A percentile compares a stretch with the other conserved stretches of the same genome.
phyloP scores from a whole-genome alignment of 768 basidiomycete species.

The Boletus pseudo-olivaceus region DNA sequence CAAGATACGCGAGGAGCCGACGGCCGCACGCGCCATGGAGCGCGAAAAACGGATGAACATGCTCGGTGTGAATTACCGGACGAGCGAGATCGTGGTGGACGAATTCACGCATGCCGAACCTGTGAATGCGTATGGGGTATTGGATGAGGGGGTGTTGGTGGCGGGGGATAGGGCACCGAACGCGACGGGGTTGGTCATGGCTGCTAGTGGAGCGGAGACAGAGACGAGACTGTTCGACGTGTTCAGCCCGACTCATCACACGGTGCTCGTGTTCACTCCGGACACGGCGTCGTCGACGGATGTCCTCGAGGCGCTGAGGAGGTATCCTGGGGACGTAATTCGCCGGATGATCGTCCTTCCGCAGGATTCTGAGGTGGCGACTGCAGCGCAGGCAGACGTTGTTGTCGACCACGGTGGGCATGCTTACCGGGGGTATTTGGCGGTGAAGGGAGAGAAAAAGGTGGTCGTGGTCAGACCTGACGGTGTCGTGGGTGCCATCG shows the following conservation, averaged over 20 bases:
- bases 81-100: slow-evolving; percentile 36
- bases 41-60: slow-evolving; percentile 14
- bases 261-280: slow-evolving; percentile 28
- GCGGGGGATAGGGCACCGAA: slow-evolving; percentile 48
- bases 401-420: slow-evolving; percentile 37
- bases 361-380: neutral
- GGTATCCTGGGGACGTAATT: slow-evolving; percentile 3
- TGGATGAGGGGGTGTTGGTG: slow-evolving; percentile 26
- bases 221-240: slow-evolving; percentile 21
- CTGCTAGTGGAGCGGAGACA: neutral
- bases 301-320: slow-evolving; percentile 7
- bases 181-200: slow-evolving; percentile 31
- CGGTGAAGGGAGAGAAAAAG: slow-evolving; percentile 26
- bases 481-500: slow-evolving; percentile 37
- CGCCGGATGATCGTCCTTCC: slow-evolving; percentile 15
- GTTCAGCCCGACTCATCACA: slow-evolving; percentile 24
- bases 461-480: slow-evolving; percentile 44
- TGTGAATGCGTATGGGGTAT: slow-evolving; percentile 9
- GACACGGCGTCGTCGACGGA: slow-evolving; percentile 1
- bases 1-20: neutral
- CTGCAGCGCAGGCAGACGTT: slow-evolving; percentile 24
- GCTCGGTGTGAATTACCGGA: slow-evolving; percentile 36
- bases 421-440: slow-evolving; percentile 39
- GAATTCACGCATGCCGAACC: slow-evolving; percentile 25
- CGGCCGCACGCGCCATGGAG: neutral